phyloP scores from a whole-genome alignment of 2,329 filamentous ascomycete species.

The Ascocoryne sarcoides region DNA sequence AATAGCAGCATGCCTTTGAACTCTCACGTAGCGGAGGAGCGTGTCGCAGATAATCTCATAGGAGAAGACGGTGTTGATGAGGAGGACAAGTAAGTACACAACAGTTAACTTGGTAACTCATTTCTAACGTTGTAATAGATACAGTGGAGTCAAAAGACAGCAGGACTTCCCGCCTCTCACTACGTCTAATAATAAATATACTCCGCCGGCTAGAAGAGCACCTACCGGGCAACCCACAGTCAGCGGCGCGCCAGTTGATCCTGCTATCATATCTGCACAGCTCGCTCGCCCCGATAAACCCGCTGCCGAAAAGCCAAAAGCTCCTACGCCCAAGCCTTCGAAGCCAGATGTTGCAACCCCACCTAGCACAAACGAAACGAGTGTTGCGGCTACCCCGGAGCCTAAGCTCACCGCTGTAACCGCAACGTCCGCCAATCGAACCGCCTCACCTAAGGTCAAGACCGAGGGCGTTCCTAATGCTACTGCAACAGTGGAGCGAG shows the following conservation, averaged over 20 bases:
- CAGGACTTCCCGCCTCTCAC: conserved; percentile 54
- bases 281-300: conserved; percentile 43
- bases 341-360: conserved; percentile 23
- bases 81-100: conserved; percentile 69
- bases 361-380: conserved; percentile 23
- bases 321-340: conserved; percentile 25
- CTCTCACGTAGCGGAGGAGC: conserved; percentile 82
- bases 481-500: conserved; percentile 51
- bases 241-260: conserved; percentile 70
- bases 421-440: conserved; percentile 29
- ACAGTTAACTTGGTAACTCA: neutral
- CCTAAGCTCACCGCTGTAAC: conserved; percentile 16
- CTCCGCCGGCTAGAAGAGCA: conserved; percentile 77
- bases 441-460: conserved; percentile 22
- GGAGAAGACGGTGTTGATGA: conserved; percentile 65
- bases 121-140: conserved; percentile 41
- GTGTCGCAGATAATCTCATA: conserved; percentile 59
- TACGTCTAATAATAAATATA: conserved; percentile 61
- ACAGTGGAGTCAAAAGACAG: conserved; percentile 80
- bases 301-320: conserved; percentile 19
- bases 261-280: conserved; percentile 85
- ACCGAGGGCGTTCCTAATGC: conserved; percentile 40
- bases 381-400: conserved; percentile 19
- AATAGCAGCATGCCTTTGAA: conserved; percentile 67
- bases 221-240: conserved; percentile 66